A percentile compares a stretch with the other conserved stretches of the same genome.
These are phyloP conservation scores for Fusarium nurragi DNA, from an alignment of 2,329 filamentous ascomycete species.

Conservation along the genomic window DNA sequence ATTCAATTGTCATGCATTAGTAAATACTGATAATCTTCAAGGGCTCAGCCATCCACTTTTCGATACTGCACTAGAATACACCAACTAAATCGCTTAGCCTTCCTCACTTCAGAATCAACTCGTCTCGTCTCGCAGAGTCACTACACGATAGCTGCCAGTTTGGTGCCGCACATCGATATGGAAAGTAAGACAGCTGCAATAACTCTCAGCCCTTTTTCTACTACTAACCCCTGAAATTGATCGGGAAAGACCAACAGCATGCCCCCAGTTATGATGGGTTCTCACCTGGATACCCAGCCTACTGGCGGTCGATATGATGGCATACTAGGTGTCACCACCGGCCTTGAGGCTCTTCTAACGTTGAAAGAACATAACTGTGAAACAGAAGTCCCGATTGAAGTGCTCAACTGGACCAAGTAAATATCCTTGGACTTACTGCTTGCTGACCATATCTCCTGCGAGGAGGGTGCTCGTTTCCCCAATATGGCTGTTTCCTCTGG, in stretches of 20 bases:
- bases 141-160: slow-evolving; percentile 10
- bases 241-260: not conserved
- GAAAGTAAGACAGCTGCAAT: not conserved
- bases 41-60: no score
- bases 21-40: not conserved
- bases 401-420: slow-evolving; percentile 13
- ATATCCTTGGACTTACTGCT: rapidly evolving
- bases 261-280: slow-evolving; percentile 3
- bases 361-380: not conserved
- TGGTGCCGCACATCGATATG: slow-evolving; percentile 6
- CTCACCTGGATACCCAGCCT: slow-evolving; percentile 6
- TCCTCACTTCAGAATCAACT: not conserved
- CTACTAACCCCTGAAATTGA: no score
- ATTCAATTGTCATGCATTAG: not conserved
- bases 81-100: not conserved
- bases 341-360: not conserved
- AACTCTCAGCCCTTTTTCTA: rapidly evolving
- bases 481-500: slow-evolving; percentile 10
- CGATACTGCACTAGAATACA: rapidly evolving
- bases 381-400: not conserved
- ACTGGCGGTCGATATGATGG: slow-evolving; percentile 2
- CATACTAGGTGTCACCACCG: not conserved
- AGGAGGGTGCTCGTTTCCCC: slow-evolving; percentile 6
- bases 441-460: not conserved
- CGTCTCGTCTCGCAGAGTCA: not conserved